Evolutionary conservation across 2,329 filamentous ascomycete species (phyloP).

Genomic region (Exophiala mesophila): DNA sequence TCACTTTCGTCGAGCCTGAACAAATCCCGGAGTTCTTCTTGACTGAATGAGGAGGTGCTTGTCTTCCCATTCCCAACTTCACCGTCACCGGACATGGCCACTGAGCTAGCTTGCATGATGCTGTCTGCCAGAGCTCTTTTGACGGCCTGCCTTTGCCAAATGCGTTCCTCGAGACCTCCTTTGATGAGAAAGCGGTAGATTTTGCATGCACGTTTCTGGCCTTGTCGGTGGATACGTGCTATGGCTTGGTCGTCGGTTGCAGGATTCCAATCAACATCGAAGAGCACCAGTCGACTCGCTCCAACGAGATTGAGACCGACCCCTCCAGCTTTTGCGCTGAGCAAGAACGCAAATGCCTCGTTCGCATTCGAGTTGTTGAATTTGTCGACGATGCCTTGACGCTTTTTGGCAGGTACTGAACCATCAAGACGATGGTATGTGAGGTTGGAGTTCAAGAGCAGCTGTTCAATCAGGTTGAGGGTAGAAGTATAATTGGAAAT

Average conservation of each 20-base stretch:
- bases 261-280: conserved; percentile 73
- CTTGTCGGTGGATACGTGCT: conserved; percentile 68
- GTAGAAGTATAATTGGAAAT: conserved; percentile 75
- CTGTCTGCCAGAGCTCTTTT: conserved; percentile 67
- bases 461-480: conserved; percentile 59
- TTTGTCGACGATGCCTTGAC: conserved; percentile 63
- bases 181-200: conserved; percentile 67
- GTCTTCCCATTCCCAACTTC: conserved; percentile 43
- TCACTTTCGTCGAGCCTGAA: conserved; percentile 60
- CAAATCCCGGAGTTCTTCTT: conserved; percentile 61
- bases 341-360: conserved; percentile 62
- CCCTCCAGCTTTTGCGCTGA: conserved; percentile 68
- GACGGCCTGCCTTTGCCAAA: conserved; percentile 67
- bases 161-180: conserved; percentile 68
- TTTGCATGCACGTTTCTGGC: conserved; percentile 62
- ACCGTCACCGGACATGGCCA: not conserved
- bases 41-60: conserved; percentile 56
- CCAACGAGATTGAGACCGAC: conserved; percentile 67
- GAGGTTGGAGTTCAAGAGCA: conserved; percentile 57
- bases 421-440: conserved; percentile 66
- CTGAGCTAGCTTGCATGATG: conserved; percentile 55
- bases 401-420: conserved; percentile 57
- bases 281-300: conserved; percentile 64
- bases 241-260: conserved; percentile 69
- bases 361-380: conserved; percentile 59